Percentiles rank a stretch among this genome's conserved stretches.
phyloP scores from a whole-genome alignment of 768 basidiomycete genomes.

The Mrakia blollopis region DNA sequence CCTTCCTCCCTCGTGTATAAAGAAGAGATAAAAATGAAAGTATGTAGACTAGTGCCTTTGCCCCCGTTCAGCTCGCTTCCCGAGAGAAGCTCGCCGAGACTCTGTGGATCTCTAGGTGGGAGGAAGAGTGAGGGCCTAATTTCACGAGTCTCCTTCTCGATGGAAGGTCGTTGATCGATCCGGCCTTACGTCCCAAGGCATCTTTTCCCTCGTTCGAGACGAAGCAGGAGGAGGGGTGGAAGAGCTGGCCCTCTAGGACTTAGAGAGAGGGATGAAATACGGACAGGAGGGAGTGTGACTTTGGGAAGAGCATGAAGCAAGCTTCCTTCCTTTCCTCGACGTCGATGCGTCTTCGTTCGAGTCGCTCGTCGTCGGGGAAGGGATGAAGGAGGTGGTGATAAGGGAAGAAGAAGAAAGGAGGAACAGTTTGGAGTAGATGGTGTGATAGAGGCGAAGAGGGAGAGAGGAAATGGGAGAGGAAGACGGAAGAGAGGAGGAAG shows the following conservation, averaged over 20 bases:
- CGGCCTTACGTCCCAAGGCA: conserved; percentile 30
- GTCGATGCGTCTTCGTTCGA: too few relatives aligned
- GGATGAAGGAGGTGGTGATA: not conserved
- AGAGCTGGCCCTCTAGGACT: not conserved
- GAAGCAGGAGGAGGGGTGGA: not conserved
- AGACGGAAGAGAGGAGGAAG: not conserved
- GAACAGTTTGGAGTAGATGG: not conserved
- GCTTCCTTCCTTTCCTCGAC: too few relatives aligned
- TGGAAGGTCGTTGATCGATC: not conserved
- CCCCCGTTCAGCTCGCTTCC: not conserved
- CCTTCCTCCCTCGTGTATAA: not conserved
- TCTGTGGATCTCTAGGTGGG: not conserved
- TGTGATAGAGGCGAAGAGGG: not conserved
- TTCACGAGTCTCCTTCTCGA: conserved; percentile 5
- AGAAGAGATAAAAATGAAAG: not conserved
- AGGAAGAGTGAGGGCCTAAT: conserved; percentile 22
- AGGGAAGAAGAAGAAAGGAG: not conserved
- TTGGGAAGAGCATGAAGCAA: not conserved
- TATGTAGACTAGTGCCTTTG: conserved; percentile 31
- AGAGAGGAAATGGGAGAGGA: not conserved
- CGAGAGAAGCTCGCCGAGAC: not conserved
- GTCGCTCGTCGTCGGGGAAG: not conserved
- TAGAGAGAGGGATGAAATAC: conserved; percentile 13
- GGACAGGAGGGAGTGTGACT: conserved; percentile 6
- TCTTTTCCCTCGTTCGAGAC: not conserved